Conservation (phyloP, 2,329 filamentous ascomycete species). For the Trichoderma brevicompactum region DNA sequence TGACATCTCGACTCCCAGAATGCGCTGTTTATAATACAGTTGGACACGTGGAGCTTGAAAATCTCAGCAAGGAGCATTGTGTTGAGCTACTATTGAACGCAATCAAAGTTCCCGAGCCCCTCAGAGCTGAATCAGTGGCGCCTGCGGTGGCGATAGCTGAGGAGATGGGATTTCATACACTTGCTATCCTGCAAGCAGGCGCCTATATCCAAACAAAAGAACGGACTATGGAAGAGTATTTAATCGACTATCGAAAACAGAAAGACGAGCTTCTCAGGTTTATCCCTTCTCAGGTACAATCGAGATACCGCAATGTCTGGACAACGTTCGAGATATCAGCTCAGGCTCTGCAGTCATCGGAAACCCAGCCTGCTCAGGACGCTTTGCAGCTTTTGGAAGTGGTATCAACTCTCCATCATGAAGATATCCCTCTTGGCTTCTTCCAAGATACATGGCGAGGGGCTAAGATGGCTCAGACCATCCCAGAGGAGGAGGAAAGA, state of each 20-base stretch:
- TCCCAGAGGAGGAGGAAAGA: slow-evolving; percentile 1
- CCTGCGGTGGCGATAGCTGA: neutral
- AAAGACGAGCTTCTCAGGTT: slow-evolving; percentile 2
- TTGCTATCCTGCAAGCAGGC: slow-evolving; percentile 21
- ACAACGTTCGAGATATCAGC: slow-evolving; percentile 20
- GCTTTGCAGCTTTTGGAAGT: slow-evolving; percentile 9
- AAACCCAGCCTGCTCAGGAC: slow-evolving; percentile 2
- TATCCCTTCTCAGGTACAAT: neutral
- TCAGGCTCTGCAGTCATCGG: neutral
- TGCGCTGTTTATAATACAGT: slow-evolving; percentile 2
- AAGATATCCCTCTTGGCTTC: slow-evolving; percentile 11
- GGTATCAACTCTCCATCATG: slow-evolving; percentile 15
- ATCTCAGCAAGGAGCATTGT: slow-evolving; percentile 17
- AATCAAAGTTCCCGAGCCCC: neutral
- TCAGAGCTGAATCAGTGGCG: neutral
- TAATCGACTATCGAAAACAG: neutral
- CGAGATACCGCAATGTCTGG: slow-evolving; percentile 25
- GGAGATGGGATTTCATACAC: slow-evolving; percentile 23
- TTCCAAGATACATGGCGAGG: slow-evolving; percentile 19
- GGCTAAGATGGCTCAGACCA: neutral
- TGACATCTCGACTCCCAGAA: slow-evolving; percentile 19
- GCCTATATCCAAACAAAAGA: neutral
- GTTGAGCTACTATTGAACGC: slow-evolving; percentile 4
- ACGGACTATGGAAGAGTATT: slow-evolving; percentile 7
- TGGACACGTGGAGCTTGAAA: slow-evolving; percentile 6